Evolutionary conservation across 2,329 filamentous ascomycete species (phyloP).

Genomic region (Neoarthrinium moseri): DNA sequence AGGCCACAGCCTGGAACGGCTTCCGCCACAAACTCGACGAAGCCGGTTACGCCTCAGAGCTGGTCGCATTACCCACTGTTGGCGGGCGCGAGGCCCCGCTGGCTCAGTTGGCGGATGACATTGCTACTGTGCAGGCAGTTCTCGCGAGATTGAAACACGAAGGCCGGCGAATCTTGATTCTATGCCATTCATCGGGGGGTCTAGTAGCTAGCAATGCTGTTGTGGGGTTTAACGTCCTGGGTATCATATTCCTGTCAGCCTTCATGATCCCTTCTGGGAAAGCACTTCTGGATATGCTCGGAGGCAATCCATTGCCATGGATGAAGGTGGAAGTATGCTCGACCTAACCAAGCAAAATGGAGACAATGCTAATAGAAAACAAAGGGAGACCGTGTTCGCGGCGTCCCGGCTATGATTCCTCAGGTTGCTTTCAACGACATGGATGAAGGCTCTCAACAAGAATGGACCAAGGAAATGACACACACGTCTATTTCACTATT

Average conservation of each 20-base stretch:
- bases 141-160: constrained; percentile 1
- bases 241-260: constrained; percentile 9
- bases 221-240: background rate
- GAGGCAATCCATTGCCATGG: constrained; percentile 13
- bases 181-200: constrained; percentile 10
- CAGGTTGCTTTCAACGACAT: constrained; percentile 14
- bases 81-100: constrained; percentile 7
- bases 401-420: constrained; percentile 6
- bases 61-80: constrained; percentile 4
- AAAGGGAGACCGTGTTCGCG: constrained; percentile 14
- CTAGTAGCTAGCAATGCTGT: constrained; percentile 10
- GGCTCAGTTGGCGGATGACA: constrained; percentile 7
- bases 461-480: constrained; percentile 13
- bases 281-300: constrained; percentile 12
- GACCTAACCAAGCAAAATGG: background rate
- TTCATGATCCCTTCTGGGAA: constrained; percentile 11
- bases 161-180: constrained; percentile 1
- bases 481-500: constrained; percentile 14
- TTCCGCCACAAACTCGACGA: constrained; percentile 1
- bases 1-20: background rate
- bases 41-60: constrained; percentile 5
- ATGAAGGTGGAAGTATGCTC: constrained; percentile 13
- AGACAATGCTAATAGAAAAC: background rate
- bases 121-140: constrained; percentile 7
- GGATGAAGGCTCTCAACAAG: constrained; percentile 4